Conservation (phyloP, 2,329 filamentous ascomycete species). For the Phialocephala sp. region DNA sequence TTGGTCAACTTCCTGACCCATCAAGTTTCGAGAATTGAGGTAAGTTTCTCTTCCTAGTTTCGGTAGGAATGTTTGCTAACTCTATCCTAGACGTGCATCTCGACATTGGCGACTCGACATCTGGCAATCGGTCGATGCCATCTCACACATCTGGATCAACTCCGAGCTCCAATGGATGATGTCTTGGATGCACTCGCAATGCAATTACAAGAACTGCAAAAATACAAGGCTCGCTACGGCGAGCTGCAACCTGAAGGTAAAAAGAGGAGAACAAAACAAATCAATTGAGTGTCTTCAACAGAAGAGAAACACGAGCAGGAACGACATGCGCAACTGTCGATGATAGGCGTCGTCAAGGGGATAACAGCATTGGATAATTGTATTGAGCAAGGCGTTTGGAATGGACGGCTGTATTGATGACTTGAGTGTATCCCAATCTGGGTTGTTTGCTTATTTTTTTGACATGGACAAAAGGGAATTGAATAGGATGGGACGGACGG, state of each 20-base stretch:
- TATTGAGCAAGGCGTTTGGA: conserved; percentile 10
- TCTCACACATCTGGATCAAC: conserved; percentile 68
- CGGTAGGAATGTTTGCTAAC: conserved; percentile 29
- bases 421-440: not conserved
- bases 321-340: not conserved
- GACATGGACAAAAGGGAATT: not conserved
- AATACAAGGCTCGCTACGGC: conserved; percentile 54
- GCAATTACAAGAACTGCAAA: conserved; percentile 68
- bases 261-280: conserved; percentile 13
- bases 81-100: conserved; percentile 73
- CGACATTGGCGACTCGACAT: conserved; percentile 79
- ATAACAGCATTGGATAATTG: conserved; percentile 5
- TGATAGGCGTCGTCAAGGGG: not conserved
- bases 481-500: not conserved
- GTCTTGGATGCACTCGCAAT: conserved; percentile 67
- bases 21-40: conserved; percentile 94
- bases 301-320: not conserved
- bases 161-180: conserved; percentile 78
- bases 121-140: conserved; percentile 72
- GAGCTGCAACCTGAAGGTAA: conserved; percentile 25
- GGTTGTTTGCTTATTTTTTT: not conserved
- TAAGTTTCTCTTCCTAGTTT: conserved; percentile 49
- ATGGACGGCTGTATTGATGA: conserved; percentile 13
- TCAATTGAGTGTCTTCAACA: not conserved
- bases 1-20: conserved; percentile 91